Percentiles rank a stretch among this genome's conserved stretches.
These are phyloP conservation scores for Comarum palustre DNA, from an alignment of 306 rosid species.

Conservation along the genomic window DNA sequence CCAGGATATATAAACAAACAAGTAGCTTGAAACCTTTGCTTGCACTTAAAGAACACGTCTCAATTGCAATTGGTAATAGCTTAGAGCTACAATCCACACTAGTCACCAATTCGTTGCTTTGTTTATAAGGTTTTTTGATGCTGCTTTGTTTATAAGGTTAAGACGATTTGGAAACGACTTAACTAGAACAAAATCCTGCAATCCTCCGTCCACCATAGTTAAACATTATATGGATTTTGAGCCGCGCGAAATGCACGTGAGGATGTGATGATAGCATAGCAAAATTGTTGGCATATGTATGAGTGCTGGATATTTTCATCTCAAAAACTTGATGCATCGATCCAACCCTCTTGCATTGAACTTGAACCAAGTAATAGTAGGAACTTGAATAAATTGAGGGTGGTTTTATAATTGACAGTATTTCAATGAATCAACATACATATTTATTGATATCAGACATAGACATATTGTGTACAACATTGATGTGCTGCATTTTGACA, in stretches of 20 bases:
- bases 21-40: neutral
- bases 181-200: neutral
- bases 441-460: too few relatives aligned
- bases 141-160: neutral
- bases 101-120: neutral
- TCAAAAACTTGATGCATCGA: too few relatives aligned
- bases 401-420: too few relatives aligned
- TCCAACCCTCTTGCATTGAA: neutral
- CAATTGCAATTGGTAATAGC: neutral
- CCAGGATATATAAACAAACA: constrained; percentile 21
- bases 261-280: neutral
- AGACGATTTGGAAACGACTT: neutral
- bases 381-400: too few relatives aligned
- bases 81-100: neutral
- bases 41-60: constrained; percentile 35
- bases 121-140: neutral
- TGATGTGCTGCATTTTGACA: too few relatives aligned
- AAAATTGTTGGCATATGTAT: too few relatives aligned
- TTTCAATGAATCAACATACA: too few relatives aligned
- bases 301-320: neutral
- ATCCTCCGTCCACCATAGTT: neutral
- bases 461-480: too few relatives aligned
- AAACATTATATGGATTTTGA: neutral
- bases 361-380: too few relatives aligned
- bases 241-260: constrained; percentile 19